Percentiles rank a stretch among this genome's conserved stretches.
phyloP scores from a whole-genome alignment of 805 yeast species.

The Lachancea nothofagi region DNA sequence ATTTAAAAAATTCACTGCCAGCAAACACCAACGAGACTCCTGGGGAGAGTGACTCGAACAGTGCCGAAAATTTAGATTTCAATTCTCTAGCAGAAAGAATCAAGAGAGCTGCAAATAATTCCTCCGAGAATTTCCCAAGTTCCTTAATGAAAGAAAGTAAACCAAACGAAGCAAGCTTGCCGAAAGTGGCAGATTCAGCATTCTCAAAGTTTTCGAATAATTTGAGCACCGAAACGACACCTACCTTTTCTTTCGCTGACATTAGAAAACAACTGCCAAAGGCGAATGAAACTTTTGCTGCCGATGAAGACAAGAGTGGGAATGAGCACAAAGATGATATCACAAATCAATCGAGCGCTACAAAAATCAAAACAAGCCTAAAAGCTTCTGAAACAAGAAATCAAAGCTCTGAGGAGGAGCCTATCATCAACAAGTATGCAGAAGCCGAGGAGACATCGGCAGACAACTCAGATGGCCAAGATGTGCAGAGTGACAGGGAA shows the following conservation, averaged over 20 bases:
- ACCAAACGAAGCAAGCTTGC: neutral
- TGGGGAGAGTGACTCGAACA: neutral
- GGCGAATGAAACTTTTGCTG: neutral
- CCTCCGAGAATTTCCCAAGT: slow-evolving; percentile 10
- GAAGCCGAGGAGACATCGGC: too few relatives aligned
- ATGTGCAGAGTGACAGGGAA: too few relatives aligned
- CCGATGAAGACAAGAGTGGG: too few relatives aligned
- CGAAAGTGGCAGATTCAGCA: slow-evolving; percentile 19
- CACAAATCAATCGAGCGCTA: too few relatives aligned
- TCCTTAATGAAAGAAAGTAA: neutral
- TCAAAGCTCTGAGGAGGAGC: too few relatives aligned
- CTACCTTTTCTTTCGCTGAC: slow-evolving; percentile 17
- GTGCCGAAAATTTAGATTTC: slow-evolving; percentile 5
- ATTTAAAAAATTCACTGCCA: neutral
- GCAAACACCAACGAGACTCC: neutral
- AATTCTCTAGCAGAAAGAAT: slow-evolving; percentile 25
- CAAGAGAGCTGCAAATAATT: slow-evolving; percentile 25
- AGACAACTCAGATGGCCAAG: too few relatives aligned
- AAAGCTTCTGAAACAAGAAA: too few relatives aligned
- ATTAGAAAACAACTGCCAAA: neutral
- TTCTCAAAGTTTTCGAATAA: slow-evolving; percentile 24
- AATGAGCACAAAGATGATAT: too few relatives aligned
- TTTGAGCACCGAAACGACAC: slow-evolving; percentile 14
- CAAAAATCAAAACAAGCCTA: too few relatives aligned
- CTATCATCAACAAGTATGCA: too few relatives aligned